Base-by-base conservation (phyloP, 2,329 filamentous ascomycete species). In the Aureobasidium sp. region DNA sequence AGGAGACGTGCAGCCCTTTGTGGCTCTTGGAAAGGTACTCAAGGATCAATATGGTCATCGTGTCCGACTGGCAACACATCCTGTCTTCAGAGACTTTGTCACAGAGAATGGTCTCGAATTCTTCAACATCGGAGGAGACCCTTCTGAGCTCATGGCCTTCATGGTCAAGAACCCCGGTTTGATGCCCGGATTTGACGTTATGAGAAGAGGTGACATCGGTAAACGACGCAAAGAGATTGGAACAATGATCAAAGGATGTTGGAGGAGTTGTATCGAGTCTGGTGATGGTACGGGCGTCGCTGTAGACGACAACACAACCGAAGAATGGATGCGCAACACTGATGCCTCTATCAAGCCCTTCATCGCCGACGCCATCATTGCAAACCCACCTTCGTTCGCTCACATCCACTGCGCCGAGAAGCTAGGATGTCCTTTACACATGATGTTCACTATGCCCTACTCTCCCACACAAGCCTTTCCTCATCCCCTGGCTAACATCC, bases 401-500 rank as follows among this genome's bases (percentile, higher is more conserved):
- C 88, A 91, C 67, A 79, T 91, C 2, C 88, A 91, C 67, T 82
- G 87, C 63, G 88, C 88, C 0, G 87, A 91, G 73, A 89, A 88
- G 72, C 74, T 91, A 67, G 88, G 87, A 0, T 85, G 91, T 58
- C 88, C 88, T 0, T 70, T 91, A 11, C 88, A 62, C 2, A 42
- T 63, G 5, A 60, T 63, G 61, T 62, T 57, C 11, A 96, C 91
- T 1, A 96, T 96, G 90, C 91, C 91, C 0, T 96, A 90, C 87
- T 90, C 90, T 0, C 87, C 91, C 0, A 96, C 91, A 0, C 85
- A 90, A 71, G 84, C 88, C 0, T 96, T 96, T 66, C 90, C 90
- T 0, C 91, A 96, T 69, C 91, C 91, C 0, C 79, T 96, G 31
- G 91, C 91, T 0, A 93, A 94, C 66, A 87, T 96, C 61, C 83